phyloP scores from a whole-genome alignment of 352 stramenopile genomes.

The Globisporangium spinosum region DNA sequence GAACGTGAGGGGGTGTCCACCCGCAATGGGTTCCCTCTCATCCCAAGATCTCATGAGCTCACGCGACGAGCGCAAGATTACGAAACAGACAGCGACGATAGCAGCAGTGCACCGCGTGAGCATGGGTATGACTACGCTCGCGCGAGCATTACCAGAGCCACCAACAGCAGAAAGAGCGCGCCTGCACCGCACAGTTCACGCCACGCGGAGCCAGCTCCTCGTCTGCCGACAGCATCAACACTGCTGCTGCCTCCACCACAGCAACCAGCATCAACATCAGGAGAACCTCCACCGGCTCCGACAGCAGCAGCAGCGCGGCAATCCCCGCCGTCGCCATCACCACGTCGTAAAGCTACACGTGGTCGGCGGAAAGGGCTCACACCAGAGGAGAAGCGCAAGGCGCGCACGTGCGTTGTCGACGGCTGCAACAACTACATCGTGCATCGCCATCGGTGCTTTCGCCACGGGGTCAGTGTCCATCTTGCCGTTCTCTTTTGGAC shows the following conservation, averaged over 20 bases:
- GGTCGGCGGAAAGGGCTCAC: slow-evolving; percentile 10
- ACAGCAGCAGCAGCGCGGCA: neutral
- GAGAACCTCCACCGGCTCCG: neutral
- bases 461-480: slow-evolving; percentile 27
- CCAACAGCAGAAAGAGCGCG: neutral
- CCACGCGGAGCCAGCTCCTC: neutral
- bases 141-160: neutral
- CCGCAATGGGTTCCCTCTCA: neutral
- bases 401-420: slow-evolving; percentile 30
- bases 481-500: neutral
- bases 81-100: neutral
- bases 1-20: neutral
- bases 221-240: neutral
- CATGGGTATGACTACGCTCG: neutral
- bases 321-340: neutral
- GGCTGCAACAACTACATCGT: slow-evolving; percentile 48
- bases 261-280: neutral
- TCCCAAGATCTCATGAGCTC: neutral
- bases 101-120: neutral
- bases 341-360: neutral
- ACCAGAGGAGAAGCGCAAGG: slow-evolving; percentile 33
- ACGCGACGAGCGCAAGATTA: neutral
- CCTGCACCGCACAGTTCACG: neutral
- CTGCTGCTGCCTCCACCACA: neutral
- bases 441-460: slow-evolving; percentile 41